Evolutionary conservation across 2,329 filamentous ascomycete species (phyloP), one percentile per base, ranked within the genome.

Genomic region (Talaromyces sp.): DNA sequence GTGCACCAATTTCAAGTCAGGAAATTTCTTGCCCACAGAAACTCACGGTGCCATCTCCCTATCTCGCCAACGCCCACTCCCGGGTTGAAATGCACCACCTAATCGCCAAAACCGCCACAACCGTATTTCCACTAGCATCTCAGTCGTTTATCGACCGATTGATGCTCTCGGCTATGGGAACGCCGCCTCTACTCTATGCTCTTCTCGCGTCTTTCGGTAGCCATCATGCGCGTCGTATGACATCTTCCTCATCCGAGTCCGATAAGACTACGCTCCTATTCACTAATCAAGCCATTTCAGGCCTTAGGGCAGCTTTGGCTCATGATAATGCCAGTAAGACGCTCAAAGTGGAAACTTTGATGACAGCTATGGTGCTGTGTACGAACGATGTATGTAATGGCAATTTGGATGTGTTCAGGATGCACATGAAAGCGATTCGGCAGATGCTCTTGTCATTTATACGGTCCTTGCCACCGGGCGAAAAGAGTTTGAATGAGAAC

Each of bases 371-470:
- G 69, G 67, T 70, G 2, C 58, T 75, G 7, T 75, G 73, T 60
- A 75, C 73, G 1, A 74, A 73, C 62, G 73, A 75, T 69, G 72
- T 75, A n/a, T 75, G 73, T 35, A 74, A 75, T 64, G 73, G 73
- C 1, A 71, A 74, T 39, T 69, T 72, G 66, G 65, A 70, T 11
- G 64, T 70, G 33, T 74, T 73, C 70, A 60, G 68, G 8, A 69
- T 68, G 7, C 73, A 74, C 66, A 66, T 74, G n/a, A 61, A 59
- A 9, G 73, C 73, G 1, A 71, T 73, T 1, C 67, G 69, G 62
- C 71, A 69, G 27, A 66, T 74, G 19, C 59, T 74, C 4, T 43
- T 41, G 22, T 43, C 60, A 0, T 62, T 54, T 13, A 54, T 54
- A 3, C 57, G 52, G 57, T 61, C 67, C 4, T 66, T 72, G 8